Percentiles rank a stretch among this genome's conserved stretches.
These are phyloP conservation scores for Rosa persica DNA, from an alignment of 306 rosid genomes.

Conservation along the genomic window DNA sequence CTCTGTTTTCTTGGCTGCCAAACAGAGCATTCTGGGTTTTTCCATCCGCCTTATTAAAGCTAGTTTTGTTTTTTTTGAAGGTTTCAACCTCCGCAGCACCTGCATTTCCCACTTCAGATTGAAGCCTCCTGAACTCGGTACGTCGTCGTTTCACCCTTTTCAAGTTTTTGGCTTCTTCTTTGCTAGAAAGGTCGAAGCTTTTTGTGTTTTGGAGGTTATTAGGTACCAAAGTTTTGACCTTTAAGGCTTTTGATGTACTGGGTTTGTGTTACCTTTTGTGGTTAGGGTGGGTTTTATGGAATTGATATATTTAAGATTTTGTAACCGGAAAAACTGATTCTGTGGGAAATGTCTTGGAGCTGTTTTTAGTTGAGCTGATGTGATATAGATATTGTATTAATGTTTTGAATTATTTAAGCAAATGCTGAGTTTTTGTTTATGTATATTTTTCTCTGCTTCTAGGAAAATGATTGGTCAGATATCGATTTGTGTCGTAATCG, in stretches of 20 bases:
- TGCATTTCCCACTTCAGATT: conserved; percentile 21
- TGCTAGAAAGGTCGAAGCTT: background rate
- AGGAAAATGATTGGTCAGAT: conserved; percentile 23
- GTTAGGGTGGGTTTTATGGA: background rate
- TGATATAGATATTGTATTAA: conserved; percentile 52
- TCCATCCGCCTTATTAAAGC: background rate
- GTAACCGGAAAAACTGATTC: conserved; percentile 32
- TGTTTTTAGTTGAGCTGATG: conserved; percentile 60
- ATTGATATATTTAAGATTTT: conserved; percentile 8
- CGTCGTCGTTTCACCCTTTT: background rate
- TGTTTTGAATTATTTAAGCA: conserved; percentile 28
- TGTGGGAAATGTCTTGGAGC: conserved; percentile 33
- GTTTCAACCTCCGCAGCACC: background rate
- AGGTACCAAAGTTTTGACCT: background rate
- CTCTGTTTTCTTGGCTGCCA: conserved; percentile 27
- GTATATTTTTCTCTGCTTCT: conserved; percentile 19
- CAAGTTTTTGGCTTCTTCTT: background rate
- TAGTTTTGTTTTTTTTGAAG: conserved; percentile 18
- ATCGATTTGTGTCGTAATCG: conserved; percentile 41
- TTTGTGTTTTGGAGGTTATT: background rate
- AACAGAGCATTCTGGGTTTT: conserved; percentile 19
- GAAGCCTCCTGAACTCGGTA: conserved; percentile 21
- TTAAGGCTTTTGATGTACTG: background rate
- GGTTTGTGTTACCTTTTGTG: background rate
- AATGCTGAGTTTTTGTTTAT: conserved; percentile 11